These are phyloP conservation scores for Monosporascus sp. DNA, from an alignment of 2,329 filamentous ascomycete genomes.

Conservation along the genomic window DNA sequence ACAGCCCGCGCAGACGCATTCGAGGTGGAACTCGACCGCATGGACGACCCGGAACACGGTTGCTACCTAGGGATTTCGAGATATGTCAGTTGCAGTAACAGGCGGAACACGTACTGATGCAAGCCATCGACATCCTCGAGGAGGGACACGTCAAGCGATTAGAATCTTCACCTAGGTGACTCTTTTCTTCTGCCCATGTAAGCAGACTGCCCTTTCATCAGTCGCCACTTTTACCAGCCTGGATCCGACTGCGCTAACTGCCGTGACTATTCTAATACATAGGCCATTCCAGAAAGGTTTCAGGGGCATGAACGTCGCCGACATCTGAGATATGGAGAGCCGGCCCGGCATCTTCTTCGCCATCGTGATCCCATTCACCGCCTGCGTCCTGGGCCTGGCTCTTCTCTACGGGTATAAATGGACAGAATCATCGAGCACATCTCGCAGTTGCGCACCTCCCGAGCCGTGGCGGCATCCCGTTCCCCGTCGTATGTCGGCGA, in stretches of 20 bases:
- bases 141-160: conserved; percentile 15
- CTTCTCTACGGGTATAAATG: conserved; percentile 14
- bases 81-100: too few relatives aligned
- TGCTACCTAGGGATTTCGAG: too few relatives aligned
- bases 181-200: conserved; percentile 14
- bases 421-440: background rate
- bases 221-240: too few relatives aligned
- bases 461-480: too few relatives aligned
- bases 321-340: conserved; percentile 11
- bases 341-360: conserved; percentile 10
- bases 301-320: conserved; percentile 15
- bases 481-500: too few relatives aligned
- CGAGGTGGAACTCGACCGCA: too few relatives aligned
- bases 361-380: conserved; percentile 7
- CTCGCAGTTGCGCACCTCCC: too few relatives aligned
- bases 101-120: background rate
- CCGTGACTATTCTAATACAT: too few relatives aligned
- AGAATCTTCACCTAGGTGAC: conserved; percentile 15
- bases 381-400: conserved; percentile 8
- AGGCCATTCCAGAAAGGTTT: conserved; percentile 16
- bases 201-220: background rate
- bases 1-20: too few relatives aligned
- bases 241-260: too few relatives aligned
- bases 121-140: conserved; percentile 12
- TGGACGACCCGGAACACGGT: too few relatives aligned